Percentiles rank a stretch among this genome's conserved stretches.
Conservation (phyloP, 192 early-diverging fungal genomes). For the Rhizoclosmatium globosum region DNA sequence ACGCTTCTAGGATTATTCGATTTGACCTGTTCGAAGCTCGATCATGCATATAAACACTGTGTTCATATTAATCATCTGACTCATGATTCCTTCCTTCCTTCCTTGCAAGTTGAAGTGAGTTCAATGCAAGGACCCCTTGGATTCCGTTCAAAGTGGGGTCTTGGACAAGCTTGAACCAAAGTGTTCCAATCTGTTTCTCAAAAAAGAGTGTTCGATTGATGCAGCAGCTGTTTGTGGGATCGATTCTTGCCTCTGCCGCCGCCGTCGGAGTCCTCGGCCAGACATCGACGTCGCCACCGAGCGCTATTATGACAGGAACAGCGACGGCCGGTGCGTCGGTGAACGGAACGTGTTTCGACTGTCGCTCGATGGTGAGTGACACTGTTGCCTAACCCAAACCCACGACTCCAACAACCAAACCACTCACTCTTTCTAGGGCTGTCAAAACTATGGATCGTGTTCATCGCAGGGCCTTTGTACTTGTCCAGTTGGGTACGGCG, state of each 20-base stretch:
- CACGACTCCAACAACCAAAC: neutral
- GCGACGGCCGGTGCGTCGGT: neutral
- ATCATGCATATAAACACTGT: too few species aligned
- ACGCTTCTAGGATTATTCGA: neutral
- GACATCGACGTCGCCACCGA: neutral
- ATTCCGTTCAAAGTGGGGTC: too few species aligned
- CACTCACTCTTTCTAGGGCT: constrained; percentile 36
- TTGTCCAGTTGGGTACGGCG: constrained; percentile 53
- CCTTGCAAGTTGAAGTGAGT: too few species aligned
- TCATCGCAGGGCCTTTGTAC: constrained; percentile 27
- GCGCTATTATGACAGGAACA: neutral
- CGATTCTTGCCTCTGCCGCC: neutral
- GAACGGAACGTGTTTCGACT: constrained; percentile 51
- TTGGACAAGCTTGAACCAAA: too few species aligned
- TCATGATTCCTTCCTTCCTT: too few species aligned
- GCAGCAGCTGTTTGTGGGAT: neutral
- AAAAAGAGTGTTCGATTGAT: too few species aligned
- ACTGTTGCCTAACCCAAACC: neutral
- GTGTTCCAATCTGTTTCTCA: too few species aligned
- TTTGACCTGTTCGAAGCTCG: too few species aligned
- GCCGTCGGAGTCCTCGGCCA: neutral
- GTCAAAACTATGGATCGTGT: constrained; percentile 56
- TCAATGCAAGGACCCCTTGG: too few species aligned
- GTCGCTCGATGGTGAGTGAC: constrained; percentile 29
- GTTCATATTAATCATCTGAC: too few species aligned